Base-by-base conservation (phyloP, 305 asterid species). In the Rubia peregrina region DNA sequence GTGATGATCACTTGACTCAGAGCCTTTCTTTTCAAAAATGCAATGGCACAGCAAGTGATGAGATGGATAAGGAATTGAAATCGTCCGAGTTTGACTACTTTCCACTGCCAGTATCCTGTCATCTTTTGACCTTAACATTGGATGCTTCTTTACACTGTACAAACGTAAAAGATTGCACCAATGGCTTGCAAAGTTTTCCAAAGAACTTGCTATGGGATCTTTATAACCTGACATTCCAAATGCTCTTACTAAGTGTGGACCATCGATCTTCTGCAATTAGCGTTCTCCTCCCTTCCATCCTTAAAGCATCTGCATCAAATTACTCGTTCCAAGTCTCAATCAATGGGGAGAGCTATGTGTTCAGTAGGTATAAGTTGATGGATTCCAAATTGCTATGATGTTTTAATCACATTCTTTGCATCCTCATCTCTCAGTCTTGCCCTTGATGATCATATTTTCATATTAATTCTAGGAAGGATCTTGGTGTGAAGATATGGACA, bases 191-290 rank as follows among this genome's bases (percentile, higher is more conserved):
- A 49, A 33, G 53, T 73, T 83, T 90, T 81, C 85, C 90, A 66
- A 88, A 90, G 75, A 87, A 86, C 81, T 61, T 92, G 80, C 86
- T 88, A 53, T 90, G 97, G 95, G 97, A 90, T 85, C 86, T 92
- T 70, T 86, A 85, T 78, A 79, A 82, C 77, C 68, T 90, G 81
- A 68, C 89, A 43, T 76, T 86, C 77, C 82, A 79, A 76, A 88
- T 92, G 96, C 84, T 92, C 77, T 82, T 80, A 70, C 84, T 81
- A 73, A 86, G 90, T 74, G 67, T 75, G 76, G 97, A 90, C 78
- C 95, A 88, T 82, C 84, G 98, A 68, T 83, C 96, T 80, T 83
- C 79, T 72, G 90, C 96, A 71, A 75, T 90, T 80, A 87, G 83
- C 70, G 81, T 81, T 71, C 85, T 90, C 64, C 95, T 92, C 73